phyloP scores from a whole-genome alignment of 805 yeast genomes.

The Suhomyces sp. region DNA sequence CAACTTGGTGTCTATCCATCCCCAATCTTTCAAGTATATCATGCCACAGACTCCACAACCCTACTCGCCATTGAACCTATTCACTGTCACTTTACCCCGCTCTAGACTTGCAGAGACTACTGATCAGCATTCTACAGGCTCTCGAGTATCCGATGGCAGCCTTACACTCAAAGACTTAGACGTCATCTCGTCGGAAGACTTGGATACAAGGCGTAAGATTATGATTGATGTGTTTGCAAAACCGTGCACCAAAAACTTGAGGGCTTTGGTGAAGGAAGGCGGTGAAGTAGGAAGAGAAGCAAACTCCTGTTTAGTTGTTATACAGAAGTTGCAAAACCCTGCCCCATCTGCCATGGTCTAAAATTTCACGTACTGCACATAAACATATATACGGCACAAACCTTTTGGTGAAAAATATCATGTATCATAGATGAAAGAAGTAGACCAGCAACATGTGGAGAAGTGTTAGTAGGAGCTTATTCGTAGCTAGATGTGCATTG shows the following conservation, averaged over 20 bases:
- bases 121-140: neutral
- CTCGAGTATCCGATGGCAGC: conserved; percentile 21
- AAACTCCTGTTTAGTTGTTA: conserved; percentile 20
- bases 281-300: conserved; percentile 64
- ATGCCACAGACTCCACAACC: conserved; percentile 60
- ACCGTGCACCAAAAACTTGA: conserved; percentile 50
- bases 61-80: conserved; percentile 60
- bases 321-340: conserved; percentile 7
- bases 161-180: conserved; percentile 39
- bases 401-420: neutral
- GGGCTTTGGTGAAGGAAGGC: conserved; percentile 59
- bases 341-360: neutral
- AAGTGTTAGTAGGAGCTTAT: neutral
- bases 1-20: conserved; percentile 40
- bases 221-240: conserved; percentile 51
- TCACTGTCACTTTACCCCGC: conserved; percentile 37
- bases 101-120: conserved; percentile 9
- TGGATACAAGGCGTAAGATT: conserved; percentile 50
- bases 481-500: neutral
- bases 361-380: neutral
- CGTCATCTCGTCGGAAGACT: conserved; percentile 57
- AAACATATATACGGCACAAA: neutral
- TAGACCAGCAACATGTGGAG: neutral
- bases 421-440: neutral
- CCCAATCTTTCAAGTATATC: conserved; percentile 51